Percentiles rank a stretch among this genome's conserved stretches.
phyloP scores from a whole-genome alignment of 2,329 filamentous ascomycete genomes.

The Penicillium crustosum region DNA sequence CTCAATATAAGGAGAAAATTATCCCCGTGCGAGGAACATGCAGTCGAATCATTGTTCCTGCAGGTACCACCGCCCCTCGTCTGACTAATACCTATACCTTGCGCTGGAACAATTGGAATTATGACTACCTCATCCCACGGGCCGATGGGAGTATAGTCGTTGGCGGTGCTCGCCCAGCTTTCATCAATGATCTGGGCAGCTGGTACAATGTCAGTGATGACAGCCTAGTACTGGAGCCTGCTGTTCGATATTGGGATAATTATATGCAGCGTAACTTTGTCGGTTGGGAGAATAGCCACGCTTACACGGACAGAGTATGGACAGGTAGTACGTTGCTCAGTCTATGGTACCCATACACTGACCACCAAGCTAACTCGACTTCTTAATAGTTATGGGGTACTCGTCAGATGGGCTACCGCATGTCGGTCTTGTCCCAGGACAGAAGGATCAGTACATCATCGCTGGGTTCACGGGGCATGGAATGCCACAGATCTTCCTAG shows the following conservation, averaged over 20 bases:
- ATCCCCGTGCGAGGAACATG: slow-evolving; percentile 68
- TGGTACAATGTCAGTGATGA: slow-evolving; percentile 53
- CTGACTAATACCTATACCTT: slow-evolving; percentile 59
- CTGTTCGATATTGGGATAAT: slow-evolving; percentile 40
- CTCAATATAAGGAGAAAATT: slow-evolving; percentile 67
- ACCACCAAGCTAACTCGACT: not conserved
- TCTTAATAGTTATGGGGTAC: slow-evolving; percentile 50
- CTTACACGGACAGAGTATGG: slow-evolving; percentile 36
- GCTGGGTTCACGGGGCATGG: slow-evolving; percentile 67
- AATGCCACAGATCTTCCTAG: slow-evolving; percentile 64
- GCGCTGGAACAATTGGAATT: slow-evolving; percentile 57
- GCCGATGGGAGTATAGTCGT: slow-evolving; percentile 59
- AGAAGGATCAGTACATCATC: slow-evolving; percentile 53
- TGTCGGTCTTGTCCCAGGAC: slow-evolving; percentile 51
- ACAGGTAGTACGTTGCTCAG: slow-evolving; percentile 33
- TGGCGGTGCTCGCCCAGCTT: slow-evolving; percentile 58
- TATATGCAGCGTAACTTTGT: slow-evolving; percentile 41
- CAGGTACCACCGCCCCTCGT: slow-evolving; percentile 24
- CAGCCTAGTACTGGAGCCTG: slow-evolving; percentile 49
- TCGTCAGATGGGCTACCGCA: slow-evolving; percentile 54
- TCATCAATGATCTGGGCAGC: slow-evolving; percentile 28
- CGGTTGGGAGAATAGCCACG: slow-evolving; percentile 38
- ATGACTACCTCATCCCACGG: slow-evolving; percentile 67
- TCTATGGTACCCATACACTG: not conserved
- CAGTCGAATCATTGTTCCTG: slow-evolving; percentile 33